phyloP scores from a whole-genome alignment of 805 yeast species.

The Debaryomyces castellii region DNA sequence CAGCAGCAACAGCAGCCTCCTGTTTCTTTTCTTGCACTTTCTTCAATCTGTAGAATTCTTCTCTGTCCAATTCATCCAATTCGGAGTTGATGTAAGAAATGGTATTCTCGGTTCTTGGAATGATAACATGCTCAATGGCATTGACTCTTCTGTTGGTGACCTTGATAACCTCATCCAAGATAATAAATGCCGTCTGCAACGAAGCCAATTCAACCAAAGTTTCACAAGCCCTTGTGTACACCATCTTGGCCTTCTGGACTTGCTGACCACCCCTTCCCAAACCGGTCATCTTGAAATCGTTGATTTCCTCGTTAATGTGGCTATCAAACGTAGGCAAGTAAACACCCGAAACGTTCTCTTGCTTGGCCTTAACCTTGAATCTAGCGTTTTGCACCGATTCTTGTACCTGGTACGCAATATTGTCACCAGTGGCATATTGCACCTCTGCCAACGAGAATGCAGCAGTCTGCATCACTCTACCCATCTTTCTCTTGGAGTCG shows the following conservation, averaged over 20 bases:
- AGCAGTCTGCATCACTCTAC: conserved; percentile 96
- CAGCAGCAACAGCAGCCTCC: conserved; percentile 66
- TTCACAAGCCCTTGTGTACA: conserved; percentile 95
- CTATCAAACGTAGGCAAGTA: conserved; percentile 90
- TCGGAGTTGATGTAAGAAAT: conserved; percentile 90
- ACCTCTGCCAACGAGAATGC: conserved; percentile 97
- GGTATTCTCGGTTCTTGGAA: conserved; percentile 96
- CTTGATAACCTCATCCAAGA: conserved; percentile 95
- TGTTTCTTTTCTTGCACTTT: conserved; percentile 95
- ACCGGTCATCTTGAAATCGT: conserved; percentile 95
- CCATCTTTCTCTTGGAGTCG: conserved; percentile 96
- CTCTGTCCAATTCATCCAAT: conserved; percentile 96
- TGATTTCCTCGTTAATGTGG: conserved; percentile 76
- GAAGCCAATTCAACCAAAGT: conserved; percentile 94
- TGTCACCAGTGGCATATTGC: conserved; percentile 95
- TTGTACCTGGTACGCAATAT: conserved; percentile 92
- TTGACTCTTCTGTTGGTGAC: conserved; percentile 98
- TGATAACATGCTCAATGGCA: conserved; percentile 97
- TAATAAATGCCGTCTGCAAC: conserved; percentile 93
- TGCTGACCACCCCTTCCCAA: conserved; percentile 98
- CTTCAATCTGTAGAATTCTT: conserved; percentile 94
- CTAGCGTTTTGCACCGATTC: conserved; percentile 90
- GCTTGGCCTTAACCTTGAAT: conserved; percentile 85
- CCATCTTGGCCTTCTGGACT: conserved; percentile 89
- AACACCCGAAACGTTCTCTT: conserved; percentile 96